Evolutionary conservation across 2,329 filamentous ascomycete species (phyloP), one percentile per base, ranked within the genome.

Genomic region (Exophiala sp.): DNA sequence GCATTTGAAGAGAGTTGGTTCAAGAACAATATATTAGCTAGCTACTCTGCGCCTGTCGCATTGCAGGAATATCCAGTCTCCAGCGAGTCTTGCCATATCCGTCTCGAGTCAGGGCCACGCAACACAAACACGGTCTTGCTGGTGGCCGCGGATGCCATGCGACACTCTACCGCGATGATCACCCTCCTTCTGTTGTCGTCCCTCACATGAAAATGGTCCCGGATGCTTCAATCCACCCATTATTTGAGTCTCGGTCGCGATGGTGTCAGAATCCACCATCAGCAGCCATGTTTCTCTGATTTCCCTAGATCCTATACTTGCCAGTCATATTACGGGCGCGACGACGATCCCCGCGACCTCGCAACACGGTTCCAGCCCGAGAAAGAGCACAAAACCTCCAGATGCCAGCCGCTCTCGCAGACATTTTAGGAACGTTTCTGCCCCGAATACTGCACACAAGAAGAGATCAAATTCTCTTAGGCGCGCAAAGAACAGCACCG

Each of bases 401-500:
- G 41, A 50, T 16, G 48, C 50, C n/a, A 47, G 48, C 7, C 8
- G 46, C n/a, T 48, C 46, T 41, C 58, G 43, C 32, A 48, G 52
- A 21, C 59, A 60, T 54, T 22, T 44, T 42, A 57, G 57, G 42
- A 59, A 59, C 18, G 56, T 52, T 14, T 61, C 58, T 40, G 58
- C 57, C 13, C 58, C 58, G 5, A 52, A 32, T 29, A 34, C 43
- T n/a, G 34, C 45, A 18, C 48, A 43, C 14, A 60, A 55, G 50
- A 62, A 62, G 54, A 68, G 59, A 53, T 62, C 65, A 53, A 68
- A 60, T 56, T 68, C 66, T 6, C 60, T 69, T 13, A 59, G 68
- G 43, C 69, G 66, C 29, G 62, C 67, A 43, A 79, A 74, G 63
- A 76, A 76, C 59, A 77, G 76, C 49, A 68, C 70, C 45, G 81